Evolutionary conservation across 768 basidiomycete genomes (phyloP).

Genomic region (Pleurotus cornucopiae): DNA sequence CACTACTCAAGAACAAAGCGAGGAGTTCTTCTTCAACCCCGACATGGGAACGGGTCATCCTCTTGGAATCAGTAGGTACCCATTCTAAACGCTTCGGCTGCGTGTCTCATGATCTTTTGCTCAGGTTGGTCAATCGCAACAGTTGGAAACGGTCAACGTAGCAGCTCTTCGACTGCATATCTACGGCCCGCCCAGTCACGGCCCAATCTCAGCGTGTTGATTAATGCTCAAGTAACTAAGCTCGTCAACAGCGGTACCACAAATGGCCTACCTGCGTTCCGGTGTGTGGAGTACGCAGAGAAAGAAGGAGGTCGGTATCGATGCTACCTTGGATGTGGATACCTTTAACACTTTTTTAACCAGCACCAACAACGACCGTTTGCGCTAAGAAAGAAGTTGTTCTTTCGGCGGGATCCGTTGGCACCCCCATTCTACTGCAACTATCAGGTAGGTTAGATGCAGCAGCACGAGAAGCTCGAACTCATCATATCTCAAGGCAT

Average conservation of each 20-base stretch:
- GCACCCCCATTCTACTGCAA: neutral
- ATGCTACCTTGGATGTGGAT: neutral
- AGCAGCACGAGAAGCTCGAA: neutral
- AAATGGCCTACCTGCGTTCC: conserved; percentile 14
- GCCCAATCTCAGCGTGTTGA: conserved; percentile 30
- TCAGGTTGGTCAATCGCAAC: conserved; percentile 29
- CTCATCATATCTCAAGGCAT: neutral
- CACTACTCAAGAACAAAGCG: conserved; percentile 27
- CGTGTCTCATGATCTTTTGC: no score
- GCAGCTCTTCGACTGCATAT: conserved; percentile 34
- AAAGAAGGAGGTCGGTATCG: neutral
- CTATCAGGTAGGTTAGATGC: neutral
- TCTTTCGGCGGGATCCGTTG: conserved; percentile 4
- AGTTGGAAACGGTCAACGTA: conserved; percentile 26
- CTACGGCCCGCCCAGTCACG: conserved; percentile 23
- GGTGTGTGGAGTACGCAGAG: conserved; percentile 15
- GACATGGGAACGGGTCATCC: conserved; percentile 30
- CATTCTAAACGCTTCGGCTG: no score
- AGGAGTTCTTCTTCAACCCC: conserved; percentile 29
- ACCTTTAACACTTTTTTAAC: neutral
- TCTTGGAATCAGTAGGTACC: conserved; percentile 24
- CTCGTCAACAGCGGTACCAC: conserved; percentile 16
- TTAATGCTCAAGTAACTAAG: conserved; percentile 27
- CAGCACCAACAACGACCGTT: neutral
- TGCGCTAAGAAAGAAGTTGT: neutral